A percentile compares a stretch with the other conserved stretches of the same genome.
Evolutionary conservation across 495 filamentous ascomycete species (phyloP).

Genomic region (Talaromyces wortmannii): DNA sequence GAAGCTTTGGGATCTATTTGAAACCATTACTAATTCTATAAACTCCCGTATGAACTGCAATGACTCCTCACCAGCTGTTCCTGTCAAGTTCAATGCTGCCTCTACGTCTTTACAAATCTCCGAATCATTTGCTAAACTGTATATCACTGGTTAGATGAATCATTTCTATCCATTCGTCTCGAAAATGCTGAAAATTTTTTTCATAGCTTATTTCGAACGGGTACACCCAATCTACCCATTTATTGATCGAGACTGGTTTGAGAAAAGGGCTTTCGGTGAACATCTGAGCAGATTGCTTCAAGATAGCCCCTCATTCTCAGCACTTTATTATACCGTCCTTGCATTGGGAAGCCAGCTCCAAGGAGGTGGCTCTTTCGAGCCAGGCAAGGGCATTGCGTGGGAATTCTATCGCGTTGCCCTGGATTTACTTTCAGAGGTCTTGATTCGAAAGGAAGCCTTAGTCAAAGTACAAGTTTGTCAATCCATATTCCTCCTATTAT

Average conservation of each 20-base stretch:
- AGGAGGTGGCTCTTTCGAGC: constrained; percentile 15
- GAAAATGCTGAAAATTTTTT: background rate
- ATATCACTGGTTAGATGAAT: background rate
- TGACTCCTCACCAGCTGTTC: background rate
- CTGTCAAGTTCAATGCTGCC: background rate
- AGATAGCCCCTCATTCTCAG: constrained; percentile 9
- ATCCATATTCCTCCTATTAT: background rate
- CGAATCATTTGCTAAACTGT: background rate
- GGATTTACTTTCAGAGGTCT: constrained; percentile 10
- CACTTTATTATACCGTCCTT: constrained; percentile 20
- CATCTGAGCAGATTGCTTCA: background rate
- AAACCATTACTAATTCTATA: constrained; percentile 13
- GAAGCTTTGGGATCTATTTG: constrained; percentile 24
- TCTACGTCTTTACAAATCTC: background rate
- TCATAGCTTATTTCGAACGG: constrained; percentile 20
- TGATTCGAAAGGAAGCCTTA: constrained; percentile 12
- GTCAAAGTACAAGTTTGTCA: constrained; percentile 12
- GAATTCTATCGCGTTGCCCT: constrained; percentile 16
- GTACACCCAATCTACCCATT: constrained; percentile 26
- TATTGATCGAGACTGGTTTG: constrained; percentile 19
- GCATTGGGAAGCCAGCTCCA: constrained; percentile 23
- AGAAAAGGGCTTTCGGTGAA: constrained; percentile 8
- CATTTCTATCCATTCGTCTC: background rate
- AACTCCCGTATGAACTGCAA: constrained; percentile 5
- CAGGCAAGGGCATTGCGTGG: constrained; percentile 18